Percentiles rank a stretch among this genome's conserved stretches.
These are phyloP conservation scores for Prunella vulgaris DNA, from an alignment of 257 asterid genomes.

Conservation along the genomic window DNA sequence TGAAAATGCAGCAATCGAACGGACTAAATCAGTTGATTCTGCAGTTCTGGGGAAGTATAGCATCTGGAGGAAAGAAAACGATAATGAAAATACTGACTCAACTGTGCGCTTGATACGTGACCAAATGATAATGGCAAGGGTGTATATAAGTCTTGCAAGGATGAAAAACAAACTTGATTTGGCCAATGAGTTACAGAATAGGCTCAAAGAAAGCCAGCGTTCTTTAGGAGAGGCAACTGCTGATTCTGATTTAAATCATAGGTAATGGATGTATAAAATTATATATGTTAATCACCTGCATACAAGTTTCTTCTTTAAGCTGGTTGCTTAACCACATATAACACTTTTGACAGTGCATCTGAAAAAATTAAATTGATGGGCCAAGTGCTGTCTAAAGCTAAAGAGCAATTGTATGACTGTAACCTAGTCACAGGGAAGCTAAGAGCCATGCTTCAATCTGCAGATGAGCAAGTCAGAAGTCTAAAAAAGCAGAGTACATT, in stretches of 20 bases:
- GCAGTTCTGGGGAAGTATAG: constrained; percentile 96
- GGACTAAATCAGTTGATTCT: constrained; percentile 90
- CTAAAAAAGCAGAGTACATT: constrained; percentile 98
- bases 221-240: constrained; percentile 78
- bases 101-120: constrained; percentile 89
- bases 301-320: constrained; percentile 11
- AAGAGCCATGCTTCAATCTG: constrained; percentile 96
- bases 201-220: constrained; percentile 94
- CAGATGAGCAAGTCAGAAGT: constrained; percentile 96
- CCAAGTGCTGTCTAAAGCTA: constrained; percentile 81
- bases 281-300: constrained; percentile 13
- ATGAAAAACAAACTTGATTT: constrained; percentile 65
- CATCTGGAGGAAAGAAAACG: constrained; percentile 93
- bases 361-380: constrained; percentile 88
- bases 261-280: constrained; percentile 39
- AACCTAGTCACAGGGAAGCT: constrained; percentile 88
- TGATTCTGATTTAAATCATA: constrained; percentile 74
- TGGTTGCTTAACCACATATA: constrained; percentile 22
- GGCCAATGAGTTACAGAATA: constrained; percentile 70
- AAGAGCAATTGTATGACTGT: constrained; percentile 88
- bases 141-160: constrained; percentile 76
- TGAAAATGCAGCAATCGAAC: constrained; percentile 92
- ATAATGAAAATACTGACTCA: constrained; percentile 86
- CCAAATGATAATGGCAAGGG: constrained; percentile 98
- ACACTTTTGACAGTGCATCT: constrained; percentile 54